Evolutionary conservation across 345 rosid genomes (phyloP).

Genomic region (Luvunga scandens): DNA sequence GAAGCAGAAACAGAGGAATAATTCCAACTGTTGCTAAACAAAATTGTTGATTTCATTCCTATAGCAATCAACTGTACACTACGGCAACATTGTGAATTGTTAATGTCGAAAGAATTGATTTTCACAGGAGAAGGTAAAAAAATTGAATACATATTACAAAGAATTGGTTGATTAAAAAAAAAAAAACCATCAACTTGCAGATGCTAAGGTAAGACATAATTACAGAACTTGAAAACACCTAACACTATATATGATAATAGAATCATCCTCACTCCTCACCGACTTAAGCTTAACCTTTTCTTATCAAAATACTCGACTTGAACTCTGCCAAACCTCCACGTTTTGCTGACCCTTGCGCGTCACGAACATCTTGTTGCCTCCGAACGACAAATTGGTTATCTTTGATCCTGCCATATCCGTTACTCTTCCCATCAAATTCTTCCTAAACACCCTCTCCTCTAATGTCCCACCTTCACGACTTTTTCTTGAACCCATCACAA

Average conservation of each 20-base stretch:
- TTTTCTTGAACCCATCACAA: conserved; percentile 39
- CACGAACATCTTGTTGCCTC: conserved; percentile 82
- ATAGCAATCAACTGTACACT: not conserved
- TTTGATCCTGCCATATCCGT: conserved; percentile 54
- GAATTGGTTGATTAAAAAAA: not conserved
- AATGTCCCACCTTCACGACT: conserved; percentile 35
- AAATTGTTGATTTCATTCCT: not conserved
- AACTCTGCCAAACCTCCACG: conserved; percentile 90
- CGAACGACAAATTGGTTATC: conserved; percentile 69
- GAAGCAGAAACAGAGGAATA: not conserved
- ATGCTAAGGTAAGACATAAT: not conserved
- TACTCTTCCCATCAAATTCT: conserved; percentile 58
- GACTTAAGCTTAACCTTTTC: not conserved
- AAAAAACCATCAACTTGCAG: not conserved
- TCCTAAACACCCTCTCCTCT: conserved; percentile 63
- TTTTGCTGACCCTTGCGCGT: conserved; percentile 67
- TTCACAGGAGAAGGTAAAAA: not conserved
- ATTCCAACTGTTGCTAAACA: not conserved
- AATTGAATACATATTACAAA: not conserved
- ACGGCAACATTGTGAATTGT: not conserved
- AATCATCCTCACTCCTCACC: not conserved
- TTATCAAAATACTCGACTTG: conserved; percentile 18
- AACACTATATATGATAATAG: not conserved
- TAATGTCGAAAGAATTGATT: not conserved
- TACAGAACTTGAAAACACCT: not conserved